Evolutionary conservation across 108 stramenopile genomes (phyloP).

Genomic region (Conticribra guillardii): DNA sequence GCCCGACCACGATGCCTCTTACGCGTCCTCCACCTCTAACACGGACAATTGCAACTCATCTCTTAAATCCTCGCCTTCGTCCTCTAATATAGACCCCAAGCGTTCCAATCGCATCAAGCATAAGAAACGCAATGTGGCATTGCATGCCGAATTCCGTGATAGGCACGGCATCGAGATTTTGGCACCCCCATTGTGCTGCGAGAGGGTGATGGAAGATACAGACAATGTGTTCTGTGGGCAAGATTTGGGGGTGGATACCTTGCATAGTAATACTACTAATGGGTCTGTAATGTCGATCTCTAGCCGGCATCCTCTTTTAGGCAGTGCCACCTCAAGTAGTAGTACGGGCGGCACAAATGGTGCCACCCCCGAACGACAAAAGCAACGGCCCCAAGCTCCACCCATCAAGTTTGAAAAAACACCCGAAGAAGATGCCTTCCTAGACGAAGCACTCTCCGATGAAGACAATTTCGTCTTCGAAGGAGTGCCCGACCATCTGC

Average conservation of each 20-base stretch:
- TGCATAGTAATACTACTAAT: conserved; percentile 3
- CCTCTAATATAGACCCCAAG: conserved; percentile 8
- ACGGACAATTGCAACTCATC: neutral
- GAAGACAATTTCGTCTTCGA: conserved; percentile 46
- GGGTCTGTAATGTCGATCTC: conserved; percentile 1
- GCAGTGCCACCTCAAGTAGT: too few species aligned
- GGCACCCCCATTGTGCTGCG: conserved; percentile 21
- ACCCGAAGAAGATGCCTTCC: conserved; percentile 39
- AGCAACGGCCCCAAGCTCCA: neutral
- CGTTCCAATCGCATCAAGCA: conserved; percentile 30
- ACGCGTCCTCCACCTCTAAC: neutral
- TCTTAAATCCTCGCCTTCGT: conserved; percentile 6
- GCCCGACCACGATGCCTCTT: neutral
- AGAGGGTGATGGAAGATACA: conserved; percentile 28
- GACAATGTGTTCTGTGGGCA: conserved; percentile 43
- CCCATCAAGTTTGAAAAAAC: conserved; percentile 2
- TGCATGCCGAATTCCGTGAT: conserved; percentile 43
- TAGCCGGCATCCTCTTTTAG: too few species aligned
- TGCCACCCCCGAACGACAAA: neutral
- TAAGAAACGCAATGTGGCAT: conserved; percentile 41
- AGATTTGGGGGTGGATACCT: conserved; percentile 34
- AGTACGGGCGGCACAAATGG: too few species aligned
- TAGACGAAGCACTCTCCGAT: conserved; percentile 33
- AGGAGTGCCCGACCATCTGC: conserved; percentile 27
- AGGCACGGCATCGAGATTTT: conserved; percentile 5